These are phyloP conservation scores for Trichophaea hybrida DNA, from an alignment of 2,329 filamentous ascomycete species.

Conservation along the genomic window DNA sequence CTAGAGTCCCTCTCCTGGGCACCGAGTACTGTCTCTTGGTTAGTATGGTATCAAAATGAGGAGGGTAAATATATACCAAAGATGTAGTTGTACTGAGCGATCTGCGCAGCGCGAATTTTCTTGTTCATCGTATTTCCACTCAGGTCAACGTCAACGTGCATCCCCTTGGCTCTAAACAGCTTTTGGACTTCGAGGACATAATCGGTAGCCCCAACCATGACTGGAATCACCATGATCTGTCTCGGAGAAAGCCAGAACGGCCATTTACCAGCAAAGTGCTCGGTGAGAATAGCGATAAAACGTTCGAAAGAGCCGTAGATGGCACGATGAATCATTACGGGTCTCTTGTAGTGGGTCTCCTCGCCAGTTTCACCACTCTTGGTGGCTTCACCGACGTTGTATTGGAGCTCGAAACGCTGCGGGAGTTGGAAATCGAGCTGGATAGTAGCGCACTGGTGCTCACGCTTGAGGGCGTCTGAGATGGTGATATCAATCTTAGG, in stretches of 20 bases:
- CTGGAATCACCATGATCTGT: slow-evolving; percentile 64
- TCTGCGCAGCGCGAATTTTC: slow-evolving; percentile 71
- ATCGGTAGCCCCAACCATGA: slow-evolving; percentile 55
- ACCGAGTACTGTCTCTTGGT: slow-evolving; percentile 39
- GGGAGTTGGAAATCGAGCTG: slow-evolving; percentile 84
- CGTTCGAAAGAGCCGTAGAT: slow-evolving; percentile 58
- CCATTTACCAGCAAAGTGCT: slow-evolving; percentile 80
- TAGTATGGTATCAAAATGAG: background rate
- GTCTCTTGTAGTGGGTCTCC: slow-evolving; percentile 45
- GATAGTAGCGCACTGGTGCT: slow-evolving; percentile 84
- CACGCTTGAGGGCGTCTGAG: slow-evolving; percentile 68
- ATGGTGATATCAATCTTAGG: slow-evolving; percentile 97
- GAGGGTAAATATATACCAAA: slow-evolving; percentile 42
- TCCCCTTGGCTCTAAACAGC: slow-evolving; percentile 50
- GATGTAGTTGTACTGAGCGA: slow-evolving; percentile 73
- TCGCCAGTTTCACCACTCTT: slow-evolving; percentile 31
- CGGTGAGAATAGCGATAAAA: slow-evolving; percentile 60
- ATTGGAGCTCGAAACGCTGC: slow-evolving; percentile 75
- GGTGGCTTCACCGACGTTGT: slow-evolving; percentile 56
- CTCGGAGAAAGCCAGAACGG: slow-evolving; percentile 79
- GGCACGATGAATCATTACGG: slow-evolving; percentile 77
- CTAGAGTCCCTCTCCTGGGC: slow-evolving; percentile 46
- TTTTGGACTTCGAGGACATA: slow-evolving; percentile 62
- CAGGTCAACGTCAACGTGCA: slow-evolving; percentile 58
- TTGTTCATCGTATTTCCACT: slow-evolving; percentile 72